phyloP scores from a whole-genome alignment of 2,329 filamentous ascomycete species.

The Mycocentrospora acerina region DNA sequence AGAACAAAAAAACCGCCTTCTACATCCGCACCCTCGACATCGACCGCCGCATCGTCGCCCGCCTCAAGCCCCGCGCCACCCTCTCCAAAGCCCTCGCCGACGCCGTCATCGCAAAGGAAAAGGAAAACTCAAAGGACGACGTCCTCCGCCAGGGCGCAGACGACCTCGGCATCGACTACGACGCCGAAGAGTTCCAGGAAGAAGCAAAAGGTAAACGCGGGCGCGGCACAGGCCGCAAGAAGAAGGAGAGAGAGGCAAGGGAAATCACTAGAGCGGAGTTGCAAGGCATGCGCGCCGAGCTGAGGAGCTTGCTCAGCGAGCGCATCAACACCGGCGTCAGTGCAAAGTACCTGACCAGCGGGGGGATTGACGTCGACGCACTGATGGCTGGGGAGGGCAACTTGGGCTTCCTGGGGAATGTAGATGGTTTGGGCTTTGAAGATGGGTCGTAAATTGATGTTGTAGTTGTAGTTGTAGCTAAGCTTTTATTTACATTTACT shows the following conservation, averaged over 20 bases:
- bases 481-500: too few relatives aligned
- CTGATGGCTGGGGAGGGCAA: slow-evolving; percentile 63
- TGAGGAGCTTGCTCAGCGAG: slow-evolving; percentile 69
- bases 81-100: slow-evolving; percentile 89
- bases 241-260: slow-evolving; percentile 71
- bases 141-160: slow-evolving; percentile 85
- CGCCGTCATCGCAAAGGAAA: slow-evolving; percentile 80
- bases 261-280: slow-evolving; percentile 73
- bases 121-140: slow-evolving; percentile 77
- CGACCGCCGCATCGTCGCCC: slow-evolving; percentile 74
- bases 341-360: slow-evolving; percentile 80
- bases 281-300: slow-evolving; percentile 66
- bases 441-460: slow-evolving; percentile 10
- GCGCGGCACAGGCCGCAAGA: slow-evolving; percentile 70
- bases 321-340: slow-evolving; percentile 86
- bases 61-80: slow-evolving; percentile 73
- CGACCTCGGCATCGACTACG: slow-evolving; percentile 91
- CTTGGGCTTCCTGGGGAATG: slow-evolving; percentile 65
- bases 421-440: slow-evolving; percentile 50
- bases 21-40: slow-evolving; percentile 80
- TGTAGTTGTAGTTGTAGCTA: too few relatives aligned
- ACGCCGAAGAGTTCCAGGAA: slow-evolving; percentile 76
- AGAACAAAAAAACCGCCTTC: slow-evolving; percentile 57
- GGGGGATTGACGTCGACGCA: slow-evolving; percentile 76
- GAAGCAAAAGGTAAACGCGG: slow-evolving; percentile 59